Evolutionary conservation across 2,329 filamentous ascomycete species (phyloP), one percentile per base, ranked within the genome.

Genomic region (Pleurostoma richardsiae): DNA sequence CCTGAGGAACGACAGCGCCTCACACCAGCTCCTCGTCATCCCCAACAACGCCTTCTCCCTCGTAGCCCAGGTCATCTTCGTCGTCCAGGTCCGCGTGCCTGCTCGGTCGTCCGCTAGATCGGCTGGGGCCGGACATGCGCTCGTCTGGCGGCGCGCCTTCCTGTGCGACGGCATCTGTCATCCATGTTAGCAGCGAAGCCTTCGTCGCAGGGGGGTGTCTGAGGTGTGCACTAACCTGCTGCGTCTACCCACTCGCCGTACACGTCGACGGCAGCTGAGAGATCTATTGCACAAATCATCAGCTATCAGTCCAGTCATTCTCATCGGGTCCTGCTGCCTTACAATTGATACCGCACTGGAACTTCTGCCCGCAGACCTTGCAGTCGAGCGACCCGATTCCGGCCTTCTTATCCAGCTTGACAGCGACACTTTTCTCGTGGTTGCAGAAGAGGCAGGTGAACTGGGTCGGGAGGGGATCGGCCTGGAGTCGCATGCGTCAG

Each of bases 361-460:
- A 99, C 50, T 83, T 85, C 70, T 97, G 92, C 3, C 89, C 91
- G 67, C 94, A 99, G 45, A 96, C 82, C 65, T 92, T 95, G 73
- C 94, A 99, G 49, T 85, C 82, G 29, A 99, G 76, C 51, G 87
- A 82, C 41, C 92, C 94, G 36, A 96, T 79, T 44, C 90, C 90
- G 29, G 83, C 76, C 66, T 97, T 97, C 76, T 95, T 96, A 65
- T 99, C 90, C 43, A 99, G 78, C 68, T 95, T 94, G 56, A 96
- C 88, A 29, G 82, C 79, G 44, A 99, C 88, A 0, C 91, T 89
- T 55, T 90, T 94, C 64, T 97, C 94, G 70, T 97, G 91, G 66
- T 96, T 97, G 77, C 94, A 99, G 72, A 99, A 99, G 41, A 99
- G 83, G 65, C 94, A 99, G 48, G 91, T 89, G 68, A 99, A 99